Evolutionary conservation across 768 basidiomycete genomes (phyloP), one percentile per base, ranked within the genome.

Genomic region (Leccinum sublutescens): DNA sequence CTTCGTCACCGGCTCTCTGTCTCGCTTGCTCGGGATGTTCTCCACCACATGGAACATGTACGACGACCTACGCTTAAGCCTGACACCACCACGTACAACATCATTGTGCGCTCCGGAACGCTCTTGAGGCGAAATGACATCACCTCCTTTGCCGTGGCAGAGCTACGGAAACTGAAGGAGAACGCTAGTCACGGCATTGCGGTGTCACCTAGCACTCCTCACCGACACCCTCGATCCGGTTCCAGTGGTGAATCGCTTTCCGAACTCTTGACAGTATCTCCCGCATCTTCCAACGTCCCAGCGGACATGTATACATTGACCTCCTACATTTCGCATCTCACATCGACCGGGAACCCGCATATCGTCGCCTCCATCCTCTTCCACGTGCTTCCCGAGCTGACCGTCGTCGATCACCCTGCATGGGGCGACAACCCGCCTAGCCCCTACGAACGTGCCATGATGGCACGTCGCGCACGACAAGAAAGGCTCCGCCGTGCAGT

Each of bases 1-100:
- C 77, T 93, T 36, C 81, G 82, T 8, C 80, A 88, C 63, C 79
- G 81, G n/a, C 72, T 78, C 43, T 85, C 85, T 5, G 71, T 80
- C 17, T 58, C 66, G 1, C 74, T 83, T 25, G 87, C 82, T 0
- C 69, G 78, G 14, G 62, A 68, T 12, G 72, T 91, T 14, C 68
- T 89, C 11, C 62, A 79, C 12, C 82, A 89, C 63, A 86, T 90
- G 83, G 75, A 74, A 19, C 62, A 73, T 17, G 60, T 74, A 2
- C 78, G 82, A 15, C 58, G 72, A 8, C 75, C 77, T 4, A 69
- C 74, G 11, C 64, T 87, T 15, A 59, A 72, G 36, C 85, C 85
- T 0, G 75, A 80, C 59, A 74, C 74, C 9, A 68, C 72, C 19
- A 88, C 88, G 0, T 81, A 79, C 68, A 87, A 87, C 62, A 82